These are phyloP conservation scores for Monosporascus sp. DNA, from an alignment of 2,329 filamentous ascomycete species.

Conservation along the genomic window DNA sequence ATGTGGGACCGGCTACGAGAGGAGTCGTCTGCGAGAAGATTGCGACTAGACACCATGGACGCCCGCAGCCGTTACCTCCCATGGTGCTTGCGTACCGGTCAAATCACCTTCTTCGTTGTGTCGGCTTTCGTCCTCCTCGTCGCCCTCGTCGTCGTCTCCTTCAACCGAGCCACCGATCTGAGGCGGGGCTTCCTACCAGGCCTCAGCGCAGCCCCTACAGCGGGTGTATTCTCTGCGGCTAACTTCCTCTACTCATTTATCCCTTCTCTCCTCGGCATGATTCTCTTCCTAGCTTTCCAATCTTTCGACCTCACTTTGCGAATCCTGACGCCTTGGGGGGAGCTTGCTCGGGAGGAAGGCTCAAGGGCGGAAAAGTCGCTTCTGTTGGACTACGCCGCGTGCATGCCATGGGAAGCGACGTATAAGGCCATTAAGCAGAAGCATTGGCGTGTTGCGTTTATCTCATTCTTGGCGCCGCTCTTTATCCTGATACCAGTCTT, in stretches of 20 bases:
- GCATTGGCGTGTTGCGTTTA: conserved; percentile 61
- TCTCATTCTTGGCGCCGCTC: conserved; percentile 55
- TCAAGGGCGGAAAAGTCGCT: conserved; percentile 59
- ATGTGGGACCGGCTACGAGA: conserved; percentile 26
- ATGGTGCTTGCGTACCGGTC: conserved; percentile 66
- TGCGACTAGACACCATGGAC: conserved; percentile 44
- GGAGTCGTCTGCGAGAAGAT: conserved; percentile 36
- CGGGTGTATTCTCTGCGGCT: conserved; percentile 70
- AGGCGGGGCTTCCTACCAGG: conserved; percentile 66
- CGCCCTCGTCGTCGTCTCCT: conserved; percentile 73
- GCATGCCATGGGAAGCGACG: conserved; percentile 56
- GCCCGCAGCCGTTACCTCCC: conserved; percentile 66
- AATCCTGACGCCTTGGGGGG: conserved; percentile 64
- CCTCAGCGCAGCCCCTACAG: conserved; percentile 55
- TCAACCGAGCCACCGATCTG: conserved; percentile 64
- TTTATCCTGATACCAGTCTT: conserved; percentile 63
- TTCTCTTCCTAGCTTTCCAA: conserved; percentile 64
- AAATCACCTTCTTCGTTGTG: conserved; percentile 62
- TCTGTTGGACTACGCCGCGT: conserved; percentile 66
- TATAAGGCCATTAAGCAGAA: conserved; percentile 53
- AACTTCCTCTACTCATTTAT: conserved; percentile 84
- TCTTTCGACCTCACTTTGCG: conserved; percentile 62
- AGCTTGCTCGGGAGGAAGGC: conserved; percentile 53
- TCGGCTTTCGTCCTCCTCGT: conserved; percentile 57
- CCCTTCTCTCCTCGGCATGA: conserved; percentile 61